Evolutionary conservation across 1,284 basidiomycete species (phyloP), one percentile per base, ranked within the genome.

Genomic region (Fistulina hepatica): DNA sequence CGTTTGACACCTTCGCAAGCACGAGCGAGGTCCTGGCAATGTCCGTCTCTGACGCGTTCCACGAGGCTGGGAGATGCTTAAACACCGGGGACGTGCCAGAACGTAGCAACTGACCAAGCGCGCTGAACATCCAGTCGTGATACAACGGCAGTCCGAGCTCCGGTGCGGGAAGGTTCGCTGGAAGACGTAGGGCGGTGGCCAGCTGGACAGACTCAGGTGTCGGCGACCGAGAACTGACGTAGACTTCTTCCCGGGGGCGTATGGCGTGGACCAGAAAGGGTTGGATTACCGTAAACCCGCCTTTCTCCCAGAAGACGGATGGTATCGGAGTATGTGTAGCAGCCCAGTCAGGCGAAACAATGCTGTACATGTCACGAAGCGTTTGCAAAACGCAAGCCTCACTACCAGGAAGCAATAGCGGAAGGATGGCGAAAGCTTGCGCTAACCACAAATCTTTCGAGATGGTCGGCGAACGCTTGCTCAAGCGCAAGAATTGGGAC

Each of bases 31-130:
- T 73, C 15, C 78, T 72, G 8, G 82, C 77, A 10, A 97, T 63
- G 21, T 93, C 82, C 10, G 74, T 65, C 57, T 97, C 92, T 13
- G 75, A 81, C 0, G 77, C 76, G 52, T 83, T 69, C 91, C 91
- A 95, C 5, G 71, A 67, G 0, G 60, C 48, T 2, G 89, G 86
- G 2, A 88, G 54, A n/a, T 58, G 56, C 34, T 71, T 68, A 57
- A 92, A 80, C 2, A 85, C 81, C 0, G 68, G 58, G 0, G 86
- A 88, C 7, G 75, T 72, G 4, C 80, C 80, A 0, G 85, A 90
- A 6, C 79, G 75, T 11, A 97, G 64, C 6, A 97, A 72, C 48
- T 93, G 84, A 49, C 90, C 74, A 5, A 97, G 57, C 0, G 90
- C 76, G 0, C 67, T 59, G 38, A 84, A 65, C 2, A 73, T 57